Evolutionary conservation across 2,329 filamentous ascomycete genomes (phyloP), one percentile per base, ranked within the genome.

Genomic region (Diaporthe velutina): DNA sequence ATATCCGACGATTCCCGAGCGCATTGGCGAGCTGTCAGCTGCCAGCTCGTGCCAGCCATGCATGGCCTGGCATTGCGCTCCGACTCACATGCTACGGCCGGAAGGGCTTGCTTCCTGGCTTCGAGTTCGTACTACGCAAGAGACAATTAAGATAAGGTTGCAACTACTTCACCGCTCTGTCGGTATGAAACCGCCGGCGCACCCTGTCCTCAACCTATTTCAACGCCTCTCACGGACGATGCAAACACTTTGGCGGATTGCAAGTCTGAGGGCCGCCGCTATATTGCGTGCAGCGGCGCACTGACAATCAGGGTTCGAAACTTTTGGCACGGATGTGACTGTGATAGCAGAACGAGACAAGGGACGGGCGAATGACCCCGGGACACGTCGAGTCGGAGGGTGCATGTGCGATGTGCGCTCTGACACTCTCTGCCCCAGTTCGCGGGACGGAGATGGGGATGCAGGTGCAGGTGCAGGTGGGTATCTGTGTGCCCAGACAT

Each of bases 191-290:
- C 45, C 6, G 45, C 45, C 64, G 64, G 64, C 64, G 64, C 45
- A 38, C 33, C 30, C 45, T 38, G 28, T 66, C 9, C 15, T 19
- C 22, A 38, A 30, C 9, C 25, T 30, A 9, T 30, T 38, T 1
- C 15, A 13, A 30, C 4, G 55, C 30, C 55, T 38, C 22, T 38
- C 64, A 67, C 64, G 33, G 64, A 67, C 64, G n/a, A 67, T 52
- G 64, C 64, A 52, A 67, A 67, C 64, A 67, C 64, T 67, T 52
- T 67, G 45, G 64, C 45, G 9, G 64, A 67, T 67, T 52, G n/a
- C 30, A 22, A 67, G 61, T 67, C 61, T 38, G 45, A 67, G 64
- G 61, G 22, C 64, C 15, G 64, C 30, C 45, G 64, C 64, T 52
- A 67, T 52, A 52, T 67, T 67, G 45, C 22, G 30, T 67, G 45